These are phyloP conservation scores for Paraphaeosphaeria sporulosa DNA, from an alignment of 2,329 filamentous ascomycete genomes.

Conservation along the genomic window DNA sequence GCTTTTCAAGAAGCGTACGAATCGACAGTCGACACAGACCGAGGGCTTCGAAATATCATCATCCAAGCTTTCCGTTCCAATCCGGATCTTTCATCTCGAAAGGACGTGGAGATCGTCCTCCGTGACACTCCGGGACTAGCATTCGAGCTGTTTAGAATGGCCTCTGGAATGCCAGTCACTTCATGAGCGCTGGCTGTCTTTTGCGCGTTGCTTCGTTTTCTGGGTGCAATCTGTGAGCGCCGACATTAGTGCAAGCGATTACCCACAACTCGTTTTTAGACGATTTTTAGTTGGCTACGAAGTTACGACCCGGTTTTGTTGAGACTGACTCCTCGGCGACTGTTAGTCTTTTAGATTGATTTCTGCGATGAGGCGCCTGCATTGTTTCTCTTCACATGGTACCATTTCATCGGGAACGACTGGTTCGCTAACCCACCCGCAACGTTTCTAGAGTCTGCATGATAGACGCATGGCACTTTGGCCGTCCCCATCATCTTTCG, in stretches of 20 bases:
- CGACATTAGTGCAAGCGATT: neutral
- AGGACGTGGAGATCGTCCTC: conserved; percentile 55
- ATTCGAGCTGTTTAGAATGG: conserved; percentile 58
- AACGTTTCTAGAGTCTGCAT: neutral
- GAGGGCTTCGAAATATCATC: conserved; percentile 57
- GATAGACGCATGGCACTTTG: neutral
- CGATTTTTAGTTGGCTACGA: neutral
- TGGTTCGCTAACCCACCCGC: neutral
- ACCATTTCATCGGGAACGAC: neutral
- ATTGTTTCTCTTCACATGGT: neutral
- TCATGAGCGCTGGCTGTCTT: conserved; percentile 27
- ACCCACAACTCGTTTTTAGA: neutral
- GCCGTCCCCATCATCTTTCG: neutral
- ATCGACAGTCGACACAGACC: conserved; percentile 58
- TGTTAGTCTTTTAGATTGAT: neutral
- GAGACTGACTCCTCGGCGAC: neutral
- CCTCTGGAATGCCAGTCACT: conserved; percentile 54
- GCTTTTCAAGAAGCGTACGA: conserved; percentile 59
- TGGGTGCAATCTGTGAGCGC: neutral
- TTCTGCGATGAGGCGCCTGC: neutral
- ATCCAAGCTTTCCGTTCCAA: conserved; percentile 57
- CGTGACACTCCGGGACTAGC: conserved; percentile 56
- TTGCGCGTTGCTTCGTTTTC: neutral
- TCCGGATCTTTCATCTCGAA: conserved; percentile 54
- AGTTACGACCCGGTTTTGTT: neutral